Base-by-base conservation (phyloP, 305 asterid species). In the Fraxinus greggii region DNA sequence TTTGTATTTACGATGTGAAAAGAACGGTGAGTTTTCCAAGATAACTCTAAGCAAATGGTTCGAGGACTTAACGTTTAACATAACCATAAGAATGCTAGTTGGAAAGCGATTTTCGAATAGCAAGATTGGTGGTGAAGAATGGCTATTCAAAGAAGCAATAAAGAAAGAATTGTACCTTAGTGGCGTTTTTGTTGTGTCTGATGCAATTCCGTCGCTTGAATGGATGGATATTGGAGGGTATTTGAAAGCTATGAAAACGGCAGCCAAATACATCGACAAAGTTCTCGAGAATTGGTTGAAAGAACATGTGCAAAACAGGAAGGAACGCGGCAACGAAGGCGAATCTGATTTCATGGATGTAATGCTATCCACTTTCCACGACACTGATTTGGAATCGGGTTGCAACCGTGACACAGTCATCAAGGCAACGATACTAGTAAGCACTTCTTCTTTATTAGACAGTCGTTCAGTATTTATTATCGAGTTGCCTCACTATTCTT, bases 361-460 rank as follows among this genome's bases (percentile, higher is more conserved):
- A 36, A 86, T 88, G 90, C 81, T 88, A 3, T 83, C 89, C 0
- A 77, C 80, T 1, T 79, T 85, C 29, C 85, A 78, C 1, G 89
- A 89, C 80, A 48, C 82, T 38, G 83, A 69, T 0, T 31, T 15
- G 7, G 78, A 88, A 2, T 82, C 75, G 7, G 91, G 89, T 9
- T 85, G 79, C 78, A 29, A 67, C 1, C 87, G 92, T 33, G 86
- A 82, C 26, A 86, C 85, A 29, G 75, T 90, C 81, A 88, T 92
- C 89, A 92, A 91, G 86, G 88, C 97, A 31, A 91, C 95, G 1
- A 38, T 89, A 29, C 74, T 82, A 79, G 97, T 92, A 87, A 70
- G 40, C 5, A 42, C 79, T 2, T 56, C 19, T 7, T 59, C 4
- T 51, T 1, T n/a, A 54, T 51, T 51, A 51, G 23, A 51, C 9